phyloP scores from a whole-genome alignment of 176 grass and related monocot genomes.

The Tillandsia leiboldiana region DNA sequence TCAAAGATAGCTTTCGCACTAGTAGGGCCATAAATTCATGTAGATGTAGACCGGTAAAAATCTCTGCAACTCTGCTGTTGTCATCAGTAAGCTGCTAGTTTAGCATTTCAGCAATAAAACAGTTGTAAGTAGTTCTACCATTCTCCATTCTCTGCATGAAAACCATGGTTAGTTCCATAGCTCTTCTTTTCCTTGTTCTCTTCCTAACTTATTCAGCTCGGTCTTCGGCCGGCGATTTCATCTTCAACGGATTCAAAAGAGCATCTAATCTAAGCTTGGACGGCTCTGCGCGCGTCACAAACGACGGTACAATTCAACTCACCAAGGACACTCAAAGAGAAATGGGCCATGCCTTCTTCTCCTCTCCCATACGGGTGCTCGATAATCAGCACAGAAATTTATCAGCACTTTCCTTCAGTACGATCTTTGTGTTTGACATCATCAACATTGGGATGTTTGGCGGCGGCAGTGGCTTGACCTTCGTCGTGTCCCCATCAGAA shows the following conservation, averaged over 20 bases:
- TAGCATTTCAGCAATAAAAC: too few species aligned
- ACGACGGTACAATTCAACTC: constrained; percentile 32
- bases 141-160: neutral
- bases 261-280: constrained; percentile 22
- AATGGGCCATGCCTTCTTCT: constrained; percentile 37
- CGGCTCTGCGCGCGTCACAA: constrained; percentile 21
- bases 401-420: constrained; percentile 27
- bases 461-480: constrained; percentile 31
- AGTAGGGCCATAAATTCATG: too few species aligned
- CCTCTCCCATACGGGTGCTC: constrained; percentile 15
- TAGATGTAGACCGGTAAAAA: too few species aligned
- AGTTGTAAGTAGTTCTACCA: neutral
- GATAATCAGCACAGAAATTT: neutral
- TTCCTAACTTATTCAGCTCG: neutral
- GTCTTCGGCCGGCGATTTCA: constrained; percentile 14
- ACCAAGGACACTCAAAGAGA: constrained; percentile 23
- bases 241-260: constrained; percentile 32
- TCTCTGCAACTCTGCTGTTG: too few species aligned
- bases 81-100: too few species aligned
- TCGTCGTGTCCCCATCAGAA: constrained; percentile 7
- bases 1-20: too few species aligned
- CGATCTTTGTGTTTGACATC: constrained; percentile 38
- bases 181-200: constrained; percentile 6
- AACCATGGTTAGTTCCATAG: neutral
- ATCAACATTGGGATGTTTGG: neutral